A percentile compares a stretch with the other conserved stretches of the same genome.
phyloP scores from a whole-genome alignment of 306 rosid species.

The Sesbania bispinosa region DNA sequence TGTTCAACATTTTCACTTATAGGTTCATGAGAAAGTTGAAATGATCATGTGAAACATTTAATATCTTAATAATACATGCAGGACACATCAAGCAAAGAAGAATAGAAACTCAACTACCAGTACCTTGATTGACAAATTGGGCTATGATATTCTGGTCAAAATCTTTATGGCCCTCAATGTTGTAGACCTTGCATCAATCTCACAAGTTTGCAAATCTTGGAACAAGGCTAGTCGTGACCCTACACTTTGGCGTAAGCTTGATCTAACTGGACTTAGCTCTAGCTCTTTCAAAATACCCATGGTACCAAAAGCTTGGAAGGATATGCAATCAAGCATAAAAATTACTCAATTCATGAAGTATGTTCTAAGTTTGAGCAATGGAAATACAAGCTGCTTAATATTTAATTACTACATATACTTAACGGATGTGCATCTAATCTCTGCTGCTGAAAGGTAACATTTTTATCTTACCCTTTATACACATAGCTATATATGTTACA shows the following conservation, averaged over 20 bases:
- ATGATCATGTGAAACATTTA: too few relatives aligned
- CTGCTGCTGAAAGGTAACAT: too few relatives aligned
- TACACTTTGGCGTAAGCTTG: slow-evolving; percentile 11
- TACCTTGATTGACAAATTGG: neutral
- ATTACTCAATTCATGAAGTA: slow-evolving; percentile 3
- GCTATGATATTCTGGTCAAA: neutral
- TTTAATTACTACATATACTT: neutral
- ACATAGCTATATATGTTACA: too few relatives aligned
- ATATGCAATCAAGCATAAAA: neutral
- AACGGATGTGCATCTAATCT: neutral
- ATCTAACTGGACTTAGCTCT: neutral
- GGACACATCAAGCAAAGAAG: neutral
- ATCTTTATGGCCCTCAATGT: slow-evolving; percentile 24
- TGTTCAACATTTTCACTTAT: too few relatives aligned
- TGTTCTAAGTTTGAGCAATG: slow-evolving; percentile 12
- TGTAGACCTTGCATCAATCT: slow-evolving; percentile 16
- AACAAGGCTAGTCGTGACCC: neutral
- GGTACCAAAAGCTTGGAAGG: neutral
- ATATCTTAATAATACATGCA: too few relatives aligned
- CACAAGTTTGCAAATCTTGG: slow-evolving; percentile 15
- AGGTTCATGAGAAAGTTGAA: too few relatives aligned
- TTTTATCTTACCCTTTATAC: neutral
- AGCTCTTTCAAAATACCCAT: neutral
- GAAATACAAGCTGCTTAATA: slow-evolving; percentile 7
- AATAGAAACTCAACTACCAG: neutral